Conservation (phyloP, 176 grass and related monocot genomes). For the barley (Hordeum vulgare) region DNA sequence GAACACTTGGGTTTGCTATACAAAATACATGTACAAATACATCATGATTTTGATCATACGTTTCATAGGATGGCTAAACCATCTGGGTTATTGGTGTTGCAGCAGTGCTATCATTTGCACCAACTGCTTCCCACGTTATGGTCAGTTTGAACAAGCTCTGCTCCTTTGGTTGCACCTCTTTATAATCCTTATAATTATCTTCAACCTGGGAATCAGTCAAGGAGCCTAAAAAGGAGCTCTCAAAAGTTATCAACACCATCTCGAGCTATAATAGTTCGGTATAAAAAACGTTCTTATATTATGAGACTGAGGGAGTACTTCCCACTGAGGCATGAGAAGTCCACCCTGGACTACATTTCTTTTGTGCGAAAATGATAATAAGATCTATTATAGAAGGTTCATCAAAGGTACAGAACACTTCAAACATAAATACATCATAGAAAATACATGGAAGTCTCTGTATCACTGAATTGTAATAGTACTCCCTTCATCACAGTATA, state of each 20-base stretch:
- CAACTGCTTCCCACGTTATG: background rate
- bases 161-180: slow-evolving; percentile 42
- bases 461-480: no score
- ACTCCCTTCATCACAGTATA: no score
- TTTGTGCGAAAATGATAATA: no score
- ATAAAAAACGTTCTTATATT: no score
- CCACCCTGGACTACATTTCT: no score
- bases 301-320: no score
- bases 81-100: slow-evolving; percentile 25
- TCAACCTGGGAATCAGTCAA: slow-evolving; percentile 40
- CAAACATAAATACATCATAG: no score
- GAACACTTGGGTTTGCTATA: background rate
- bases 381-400: no score
- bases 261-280: no score
- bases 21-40: background rate
- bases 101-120: slow-evolving; percentile 22
- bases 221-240: slow-evolving; percentile 43
- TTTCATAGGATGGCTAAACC: background rate
- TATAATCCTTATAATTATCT: slow-evolving; percentile 50
- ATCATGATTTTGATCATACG: background rate
- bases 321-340: no score
- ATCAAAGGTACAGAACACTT: no score
- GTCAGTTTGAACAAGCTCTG: slow-evolving; percentile 1
- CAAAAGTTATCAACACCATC: slow-evolving; percentile 41
- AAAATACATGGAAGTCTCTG: no score